Base-by-base conservation (phyloP, 306 rosid genomes). In the Oemleria cerasiformis region DNA sequence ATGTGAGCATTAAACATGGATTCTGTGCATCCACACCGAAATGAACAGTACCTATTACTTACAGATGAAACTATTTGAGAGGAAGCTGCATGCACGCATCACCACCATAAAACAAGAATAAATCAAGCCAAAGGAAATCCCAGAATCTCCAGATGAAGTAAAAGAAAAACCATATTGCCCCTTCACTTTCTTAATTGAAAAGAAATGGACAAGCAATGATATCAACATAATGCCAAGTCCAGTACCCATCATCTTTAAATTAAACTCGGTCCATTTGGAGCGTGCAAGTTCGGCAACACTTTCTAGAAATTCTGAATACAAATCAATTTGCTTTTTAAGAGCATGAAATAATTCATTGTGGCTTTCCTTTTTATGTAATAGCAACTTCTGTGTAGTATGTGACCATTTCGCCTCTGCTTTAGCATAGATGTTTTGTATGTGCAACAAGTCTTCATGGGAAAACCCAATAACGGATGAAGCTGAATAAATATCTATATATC, bases 211-310 rank as follows among this genome's bases (percentile, higher is more conserved):
- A 63, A 81, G 21, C 70, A 94, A 82, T 39, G 98, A 87, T 19
- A 85, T 30, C 61, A 91, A 39, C 97, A 94, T 86, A 73, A 91
- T 71, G 81, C 87, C 82, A 25, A 91, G 86, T 74, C 98, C 98
- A 77, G 78, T 21, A 49, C 82, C 87, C 98, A 94, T 94, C 88
- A 87, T 80, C 63, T 62, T 85, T 58, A 94, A 83, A 82, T 91
- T 86, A 87, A 94, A 94, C 86, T 94, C 97, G 0, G 95, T 94
- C 98, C 98, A 94, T 80, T 94, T 94, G 59, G 92, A 86, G 65
- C 98, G 97, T 62, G 98, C 98, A 63, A 90, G 89, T 81, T 91
- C 96, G 16, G 95, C 92, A 13, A 91, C 86, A 8, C 82, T 83
- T 67, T 87, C 72, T 67, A 91, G 86, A 72, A 94, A 94, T 74